Evolutionary conservation across 192 early-diverging fungal species (phyloP).

Genomic region (Podila epigama): DNA sequence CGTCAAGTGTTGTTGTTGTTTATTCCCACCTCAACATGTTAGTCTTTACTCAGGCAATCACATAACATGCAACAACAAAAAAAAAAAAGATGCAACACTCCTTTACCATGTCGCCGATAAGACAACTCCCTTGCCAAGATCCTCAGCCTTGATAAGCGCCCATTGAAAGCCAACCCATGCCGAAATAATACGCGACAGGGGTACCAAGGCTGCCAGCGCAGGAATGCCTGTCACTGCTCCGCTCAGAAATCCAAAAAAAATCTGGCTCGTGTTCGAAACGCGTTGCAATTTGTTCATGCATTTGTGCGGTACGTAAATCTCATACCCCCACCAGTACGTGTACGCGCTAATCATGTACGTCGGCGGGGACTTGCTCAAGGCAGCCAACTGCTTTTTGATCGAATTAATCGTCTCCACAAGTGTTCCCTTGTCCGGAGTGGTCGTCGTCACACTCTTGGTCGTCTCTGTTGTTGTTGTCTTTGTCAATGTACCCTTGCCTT

Average conservation of each 20-base stretch:
- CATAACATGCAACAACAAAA: neutral
- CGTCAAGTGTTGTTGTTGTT: neutral
- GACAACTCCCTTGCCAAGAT: slow-evolving; percentile 51
- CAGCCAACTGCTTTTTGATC: slow-evolving; percentile 35
- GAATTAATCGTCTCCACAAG: slow-evolving; percentile 35
- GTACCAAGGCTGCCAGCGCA: slow-evolving; percentile 34
- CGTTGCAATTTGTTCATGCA: slow-evolving; percentile 52
- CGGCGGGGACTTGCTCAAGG: slow-evolving; percentile 25
- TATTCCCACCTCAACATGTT: neutral
- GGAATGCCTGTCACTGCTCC: slow-evolving; percentile 38
- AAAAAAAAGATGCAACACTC: neutral
- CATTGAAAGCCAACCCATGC: slow-evolving; percentile 56
- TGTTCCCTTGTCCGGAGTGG: slow-evolving; percentile 20
- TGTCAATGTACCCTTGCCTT: slow-evolving; percentile 10
- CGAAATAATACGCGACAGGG: slow-evolving; percentile 50
- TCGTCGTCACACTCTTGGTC: neutral
- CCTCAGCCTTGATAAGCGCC: slow-evolving; percentile 47
- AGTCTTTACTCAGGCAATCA: neutral
- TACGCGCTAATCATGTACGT: slow-evolving; percentile 44
- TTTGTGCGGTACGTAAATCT: slow-evolving; percentile 53
- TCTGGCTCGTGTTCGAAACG: slow-evolving; percentile 47
- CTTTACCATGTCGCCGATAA: slow-evolving; percentile 56
- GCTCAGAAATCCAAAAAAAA: slow-evolving; percentile 52
- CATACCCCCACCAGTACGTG: slow-evolving; percentile 54
- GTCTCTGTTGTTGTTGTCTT: slow-evolving; percentile 23